These are phyloP conservation scores for Serendipita sp. DNA, from an alignment of 768 basidiomycete species.

Conservation along the genomic window DNA sequence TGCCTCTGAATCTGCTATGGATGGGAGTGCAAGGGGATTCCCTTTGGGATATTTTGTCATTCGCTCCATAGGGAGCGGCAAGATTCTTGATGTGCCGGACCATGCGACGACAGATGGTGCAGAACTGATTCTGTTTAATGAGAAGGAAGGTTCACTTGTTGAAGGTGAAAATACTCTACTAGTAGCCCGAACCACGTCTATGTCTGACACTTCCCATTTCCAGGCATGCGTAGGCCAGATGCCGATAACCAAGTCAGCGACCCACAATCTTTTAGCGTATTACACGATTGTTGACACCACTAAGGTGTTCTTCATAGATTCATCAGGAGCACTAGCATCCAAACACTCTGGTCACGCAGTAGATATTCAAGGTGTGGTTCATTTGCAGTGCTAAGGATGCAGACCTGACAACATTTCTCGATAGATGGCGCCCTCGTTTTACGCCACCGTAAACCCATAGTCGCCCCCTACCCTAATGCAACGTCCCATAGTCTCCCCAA, in stretches of 20 bases:
- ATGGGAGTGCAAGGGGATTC: slow-evolving; percentile 14
- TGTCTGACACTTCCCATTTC: neutral
- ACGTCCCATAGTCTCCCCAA: slow-evolving; percentile 60
- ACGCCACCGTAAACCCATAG: slow-evolving; percentile 61
- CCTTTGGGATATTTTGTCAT: slow-evolving; percentile 49
- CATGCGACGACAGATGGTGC: slow-evolving; percentile 45
- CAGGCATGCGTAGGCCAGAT: slow-evolving; percentile 51
- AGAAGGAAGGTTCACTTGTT: slow-evolving; percentile 61
- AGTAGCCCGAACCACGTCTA: neutral
- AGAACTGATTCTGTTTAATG: slow-evolving; percentile 49
- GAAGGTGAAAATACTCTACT: slow-evolving; percentile 37
- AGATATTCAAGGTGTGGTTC: slow-evolving; percentile 49
- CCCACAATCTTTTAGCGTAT: neutral
- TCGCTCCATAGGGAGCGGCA: slow-evolving; percentile 35
- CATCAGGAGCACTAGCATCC: slow-evolving; percentile 60
- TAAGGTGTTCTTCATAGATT: slow-evolving; percentile 75
- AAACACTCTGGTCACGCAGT: slow-evolving; percentile 67
- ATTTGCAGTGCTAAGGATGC: slow-evolving; percentile 3
- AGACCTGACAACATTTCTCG: slow-evolving; percentile 5
- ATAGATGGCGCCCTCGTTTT: slow-evolving; percentile 52
- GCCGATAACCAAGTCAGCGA: slow-evolving; percentile 54
- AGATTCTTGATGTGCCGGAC: slow-evolving; percentile 40
- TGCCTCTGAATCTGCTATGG: neutral
- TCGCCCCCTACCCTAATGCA: slow-evolving; percentile 60
- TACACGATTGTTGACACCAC: neutral